These are phyloP conservation scores for Raphanus sativus DNA, from an alignment of 345 rosid species.

Conservation along the genomic window DNA sequence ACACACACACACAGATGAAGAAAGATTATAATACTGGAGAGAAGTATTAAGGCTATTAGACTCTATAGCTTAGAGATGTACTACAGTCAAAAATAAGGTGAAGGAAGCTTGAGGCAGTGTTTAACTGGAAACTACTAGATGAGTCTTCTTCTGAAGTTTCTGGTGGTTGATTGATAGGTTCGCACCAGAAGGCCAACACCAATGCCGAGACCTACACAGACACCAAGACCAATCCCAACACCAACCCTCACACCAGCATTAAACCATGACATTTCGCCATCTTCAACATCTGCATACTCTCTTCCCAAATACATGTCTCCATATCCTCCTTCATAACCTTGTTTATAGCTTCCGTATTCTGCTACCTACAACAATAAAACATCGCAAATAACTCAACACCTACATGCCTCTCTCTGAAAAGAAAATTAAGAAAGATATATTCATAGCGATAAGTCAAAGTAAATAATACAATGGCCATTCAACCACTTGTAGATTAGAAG, in stretches of 20 bases:
- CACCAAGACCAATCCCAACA: constrained; percentile 94
- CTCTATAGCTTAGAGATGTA: constrained; percentile 46
- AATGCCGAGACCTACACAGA: constrained; percentile 82
- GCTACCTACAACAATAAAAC: constrained; percentile 43
- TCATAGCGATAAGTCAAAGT: background rate
- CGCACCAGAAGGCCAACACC: constrained; percentile 91
- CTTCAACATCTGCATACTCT: constrained; percentile 69
- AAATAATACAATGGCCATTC: background rate
- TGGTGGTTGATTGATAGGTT: constrained; percentile 72
- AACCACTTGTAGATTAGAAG: background rate
- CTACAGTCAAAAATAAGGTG: constrained; percentile 29
- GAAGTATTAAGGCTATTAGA: constrained; percentile 38
- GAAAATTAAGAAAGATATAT: background rate
- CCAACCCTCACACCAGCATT: constrained; percentile 96
- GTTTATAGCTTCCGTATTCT: constrained; percentile 54
- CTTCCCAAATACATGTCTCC: constrained; percentile 65
- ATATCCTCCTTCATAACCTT: constrained; percentile 60
- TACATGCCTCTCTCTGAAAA: background rate
- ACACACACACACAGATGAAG: background rate
- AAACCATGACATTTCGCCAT: constrained; percentile 93
- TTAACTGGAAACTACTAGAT: constrained; percentile 46
- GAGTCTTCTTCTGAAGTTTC: constrained; percentile 71
- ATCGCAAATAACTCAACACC: background rate
- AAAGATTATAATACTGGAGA: constrained; percentile 13
- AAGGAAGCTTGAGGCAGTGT: constrained; percentile 10